These are phyloP conservation scores for Metrosideros polymorpha DNA, from an alignment of 441 rosid genomes.

Conservation along the genomic window DNA sequence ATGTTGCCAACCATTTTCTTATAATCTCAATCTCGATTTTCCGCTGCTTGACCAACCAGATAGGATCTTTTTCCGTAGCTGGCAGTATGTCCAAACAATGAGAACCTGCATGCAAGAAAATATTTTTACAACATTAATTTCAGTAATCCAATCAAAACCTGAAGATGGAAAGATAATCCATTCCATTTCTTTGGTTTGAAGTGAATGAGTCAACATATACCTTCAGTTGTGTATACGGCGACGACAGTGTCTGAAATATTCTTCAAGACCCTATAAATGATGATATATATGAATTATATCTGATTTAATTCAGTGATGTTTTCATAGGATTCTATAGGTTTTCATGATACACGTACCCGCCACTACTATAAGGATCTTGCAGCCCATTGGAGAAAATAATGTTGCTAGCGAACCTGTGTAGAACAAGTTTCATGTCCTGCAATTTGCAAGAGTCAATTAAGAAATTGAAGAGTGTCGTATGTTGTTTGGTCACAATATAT, in stretches of 20 bases:
- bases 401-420: constrained; percentile 62
- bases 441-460: neutral
- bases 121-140: neutral
- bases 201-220: neutral
- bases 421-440: constrained; percentile 53
- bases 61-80: neutral
- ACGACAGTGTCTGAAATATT: neutral
- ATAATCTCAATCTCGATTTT: neutral
- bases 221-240: neutral
- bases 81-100: neutral
- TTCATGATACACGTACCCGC: constrained; percentile 37
- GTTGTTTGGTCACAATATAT: neutral
- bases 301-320: neutral
- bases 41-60: neutral
- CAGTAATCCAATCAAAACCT: neutral
- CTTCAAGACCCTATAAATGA: neutral
- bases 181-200: constrained; percentile 17
- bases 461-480: neutral
- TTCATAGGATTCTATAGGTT: neutral
- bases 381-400: constrained; percentile 79
- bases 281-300: neutral
- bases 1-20: neutral
- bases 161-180: neutral
- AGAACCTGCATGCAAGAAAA: neutral
- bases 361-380: constrained; percentile 67